These are phyloP conservation scores for Clonostachys solani DNA, from an alignment of 2,329 filamentous ascomycete genomes.

Conservation along the genomic window DNA sequence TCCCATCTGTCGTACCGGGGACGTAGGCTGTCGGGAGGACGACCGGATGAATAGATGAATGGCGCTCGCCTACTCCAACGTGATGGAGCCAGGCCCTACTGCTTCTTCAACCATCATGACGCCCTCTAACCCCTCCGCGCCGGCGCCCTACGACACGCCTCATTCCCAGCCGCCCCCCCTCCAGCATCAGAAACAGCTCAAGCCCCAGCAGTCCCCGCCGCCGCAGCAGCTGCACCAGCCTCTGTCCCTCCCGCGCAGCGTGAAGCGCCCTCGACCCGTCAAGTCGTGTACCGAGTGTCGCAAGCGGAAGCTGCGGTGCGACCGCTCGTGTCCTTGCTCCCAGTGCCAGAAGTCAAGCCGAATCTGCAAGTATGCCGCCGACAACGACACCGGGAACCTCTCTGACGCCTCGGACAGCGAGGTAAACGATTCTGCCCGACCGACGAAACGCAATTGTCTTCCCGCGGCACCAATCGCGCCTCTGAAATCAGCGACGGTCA, in stretches of 20 bases:
- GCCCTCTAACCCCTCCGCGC: neutral
- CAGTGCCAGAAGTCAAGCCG: constrained; percentile 56
- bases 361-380: constrained; percentile 45
- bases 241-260: constrained; percentile 31
- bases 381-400: constrained; percentile 38
- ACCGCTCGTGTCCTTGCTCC: constrained; percentile 50
- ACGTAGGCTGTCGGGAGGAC: too few relatives aligned
- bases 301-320: constrained; percentile 53
- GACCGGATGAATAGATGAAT: neutral
- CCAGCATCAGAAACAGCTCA: constrained; percentile 3
- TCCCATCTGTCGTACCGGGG: too few relatives aligned
- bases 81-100: neutral
- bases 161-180: neutral
- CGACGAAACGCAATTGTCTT: constrained; percentile 30
- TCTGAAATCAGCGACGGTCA: constrained; percentile 16
- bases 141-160: neutral
- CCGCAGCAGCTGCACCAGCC: constrained; percentile 11
- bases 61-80: neutral
- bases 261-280: constrained; percentile 49
- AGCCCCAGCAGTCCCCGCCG: constrained; percentile 1
- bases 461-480: neutral
- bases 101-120: neutral
- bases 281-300: constrained; percentile 54
- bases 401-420: constrained; percentile 46
- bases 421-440: constrained; percentile 13